Conservation (phyloP, 2,329 filamentous ascomycete species). For the Calonectria ilicicola region DNA sequence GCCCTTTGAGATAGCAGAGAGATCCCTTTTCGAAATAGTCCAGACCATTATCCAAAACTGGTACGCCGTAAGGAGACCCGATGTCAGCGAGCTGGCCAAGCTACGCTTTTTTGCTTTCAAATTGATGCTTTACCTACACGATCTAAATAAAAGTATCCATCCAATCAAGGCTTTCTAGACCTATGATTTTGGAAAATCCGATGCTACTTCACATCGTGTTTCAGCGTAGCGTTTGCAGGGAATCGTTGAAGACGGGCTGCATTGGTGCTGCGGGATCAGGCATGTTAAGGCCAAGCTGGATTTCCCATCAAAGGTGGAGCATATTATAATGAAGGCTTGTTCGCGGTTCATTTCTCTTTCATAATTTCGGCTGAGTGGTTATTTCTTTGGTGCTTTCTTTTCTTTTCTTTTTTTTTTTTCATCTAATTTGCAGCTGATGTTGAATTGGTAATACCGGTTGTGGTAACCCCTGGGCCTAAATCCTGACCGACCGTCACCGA, state of each 20-base stretch:
- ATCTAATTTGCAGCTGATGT: background rate
- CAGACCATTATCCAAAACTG: background rate
- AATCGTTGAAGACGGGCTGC: background rate
- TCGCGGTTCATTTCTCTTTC: background rate
- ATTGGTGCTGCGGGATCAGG: background rate
- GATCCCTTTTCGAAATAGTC: background rate
- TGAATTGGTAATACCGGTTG: background rate
- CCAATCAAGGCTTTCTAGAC: background rate
- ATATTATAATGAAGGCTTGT: background rate
- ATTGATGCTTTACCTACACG: background rate
- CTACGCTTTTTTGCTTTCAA: slow-evolving; percentile 7
- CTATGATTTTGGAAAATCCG: too few species aligned
- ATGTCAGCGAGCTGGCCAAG: background rate
- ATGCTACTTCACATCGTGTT: background rate
- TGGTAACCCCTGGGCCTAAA: slow-evolving; percentile 3
- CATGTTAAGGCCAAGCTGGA: background rate
- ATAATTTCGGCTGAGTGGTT: background rate
- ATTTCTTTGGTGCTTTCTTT: background rate
- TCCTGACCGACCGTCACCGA: slow-evolving; percentile 15
- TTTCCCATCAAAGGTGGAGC: background rate
- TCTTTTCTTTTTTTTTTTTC: background rate
- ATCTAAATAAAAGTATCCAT: background rate
- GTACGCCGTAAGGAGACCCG: background rate
- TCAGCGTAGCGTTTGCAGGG: background rate
- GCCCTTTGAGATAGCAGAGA: background rate